Evolutionary conservation across 306 rosid species (phyloP), one percentile per base, ranked within the genome.

Genomic region (Cicer chorassanicum): DNA sequence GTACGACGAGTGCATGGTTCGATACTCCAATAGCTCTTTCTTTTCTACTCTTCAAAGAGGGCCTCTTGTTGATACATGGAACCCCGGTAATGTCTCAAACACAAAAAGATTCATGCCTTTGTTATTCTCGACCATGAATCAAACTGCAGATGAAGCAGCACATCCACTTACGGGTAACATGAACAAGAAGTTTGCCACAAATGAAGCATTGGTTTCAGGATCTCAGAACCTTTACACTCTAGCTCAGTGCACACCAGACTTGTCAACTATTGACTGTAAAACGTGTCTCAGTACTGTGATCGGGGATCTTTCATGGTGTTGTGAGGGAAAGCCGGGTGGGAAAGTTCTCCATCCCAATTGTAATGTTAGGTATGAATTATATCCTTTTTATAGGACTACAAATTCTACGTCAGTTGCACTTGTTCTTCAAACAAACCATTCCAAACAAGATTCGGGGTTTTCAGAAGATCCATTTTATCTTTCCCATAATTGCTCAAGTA

Each of bases 251-350:
- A 67, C 56, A 0, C 18, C 42, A 2, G 8, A 45, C 8, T 18
- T 67, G 10, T 45, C 40, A 8, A 8, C n/a, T 1, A 6, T 12
- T 1, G 21, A 21, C 13, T 67, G 72, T 12, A 24, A 12, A 66
- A 21, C 19, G 0, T 66, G 72, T 6, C 72, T 66, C 3, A 1
- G 2, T 45, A 1, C 1, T 2, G 19, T 2, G 7, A 45, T 66
- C 1, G 0, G 0, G 0, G 0, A 2, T 0, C 16, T 66, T 44
- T 19, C 4, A 21, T 0, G 0, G 1, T 12, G 11, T 13, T 66
- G 12, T 21, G 19, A 44, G 6, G 72, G 41, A 66, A 13, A 9
- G 3, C 12, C 3, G 4, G 72, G 72, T 2, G 56, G 21, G 11
- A 45, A 57, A 45, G 0, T 21, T 19, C 7, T 21, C 12, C 3